Percentiles rank a stretch among this genome's conserved stretches.
Evolutionary conservation across 2,329 filamentous ascomycete genomes (phyloP).

Genomic region (Aspergillus hiratsukae): DNA sequence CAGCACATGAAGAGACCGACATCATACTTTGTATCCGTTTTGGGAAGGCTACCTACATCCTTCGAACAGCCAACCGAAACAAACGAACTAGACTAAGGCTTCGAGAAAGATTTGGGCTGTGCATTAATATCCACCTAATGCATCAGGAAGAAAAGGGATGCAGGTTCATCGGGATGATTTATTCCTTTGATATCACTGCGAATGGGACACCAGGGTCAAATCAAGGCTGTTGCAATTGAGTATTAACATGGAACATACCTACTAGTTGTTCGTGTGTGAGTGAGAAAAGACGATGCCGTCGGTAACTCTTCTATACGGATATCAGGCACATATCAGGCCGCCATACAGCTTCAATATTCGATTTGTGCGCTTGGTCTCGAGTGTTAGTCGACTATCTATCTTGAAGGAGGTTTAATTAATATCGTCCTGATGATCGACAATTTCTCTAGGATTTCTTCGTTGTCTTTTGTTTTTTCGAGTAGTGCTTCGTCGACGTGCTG

Average conservation of each 20-base stretch:
- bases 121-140: conserved; percentile 6
- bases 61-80: not conserved
- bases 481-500: too few relatives aligned
- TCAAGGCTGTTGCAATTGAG: not conserved
- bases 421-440: not conserved
- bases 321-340: conserved; percentile 25
- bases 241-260: not conserved
- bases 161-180: not conserved
- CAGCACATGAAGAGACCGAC: not conserved
- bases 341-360: conserved; percentile 15
- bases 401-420: not conserved
- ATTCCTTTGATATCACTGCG: not conserved
- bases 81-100: conserved; percentile 1
- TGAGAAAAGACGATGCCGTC: not conserved
- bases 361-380: not conserved
- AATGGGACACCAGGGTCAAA: not conserved
- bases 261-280: not conserved
- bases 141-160: conserved; percentile 1
- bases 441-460: not conserved
- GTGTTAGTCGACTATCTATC: not conserved
- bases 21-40: not conserved
- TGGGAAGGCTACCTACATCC: not conserved
- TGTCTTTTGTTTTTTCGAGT: not conserved
- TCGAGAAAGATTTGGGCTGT: conserved; percentile 22
- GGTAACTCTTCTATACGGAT: not conserved